Evolutionary conservation across 805 yeast genomes (phyloP).

Genomic region (Lipomyces spencermartinsiae): DNA sequence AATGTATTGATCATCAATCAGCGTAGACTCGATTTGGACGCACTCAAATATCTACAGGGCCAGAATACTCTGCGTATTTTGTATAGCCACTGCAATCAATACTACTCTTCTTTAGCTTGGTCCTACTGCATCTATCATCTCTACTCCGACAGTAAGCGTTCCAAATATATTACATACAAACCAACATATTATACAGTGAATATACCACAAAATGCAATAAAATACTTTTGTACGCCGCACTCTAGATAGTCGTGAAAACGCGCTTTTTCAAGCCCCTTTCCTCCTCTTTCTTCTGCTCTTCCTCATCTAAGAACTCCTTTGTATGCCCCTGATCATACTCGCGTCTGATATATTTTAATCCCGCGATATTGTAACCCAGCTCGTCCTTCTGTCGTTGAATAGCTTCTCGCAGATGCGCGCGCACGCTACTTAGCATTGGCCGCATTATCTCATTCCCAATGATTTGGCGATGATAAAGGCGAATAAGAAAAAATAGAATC

Average conservation of each 20-base stretch:
- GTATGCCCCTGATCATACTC: constrained; percentile 83
- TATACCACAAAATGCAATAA: neutral
- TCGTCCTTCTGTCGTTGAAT: constrained; percentile 60
- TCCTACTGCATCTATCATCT: too few relatives aligned
- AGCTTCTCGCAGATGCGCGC: constrained; percentile 63
- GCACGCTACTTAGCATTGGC: constrained; percentile 67
- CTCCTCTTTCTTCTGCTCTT: constrained; percentile 59
- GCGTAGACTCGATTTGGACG: too few relatives aligned
- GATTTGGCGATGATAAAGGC: constrained; percentile 78
- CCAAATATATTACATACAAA: constrained; percentile 1
- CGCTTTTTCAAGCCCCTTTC: constrained; percentile 72
- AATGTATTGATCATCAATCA: too few relatives aligned
- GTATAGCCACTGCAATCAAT: too few relatives aligned
- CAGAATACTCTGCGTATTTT: too few relatives aligned
- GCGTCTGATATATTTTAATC: constrained; percentile 71
- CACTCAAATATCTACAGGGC: too few relatives aligned
- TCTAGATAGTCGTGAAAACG: constrained; percentile 60
- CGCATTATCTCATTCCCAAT: constrained; percentile 59
- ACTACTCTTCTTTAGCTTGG: too few relatives aligned
- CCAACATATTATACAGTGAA: neutral
- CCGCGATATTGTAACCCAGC: constrained; percentile 85
- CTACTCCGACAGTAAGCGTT: too few relatives aligned
- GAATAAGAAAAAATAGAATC: constrained; percentile 74
- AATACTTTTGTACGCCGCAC: neutral
- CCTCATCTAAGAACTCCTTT: constrained; percentile 73